These are phyloP conservation scores for Lepidium campestre DNA, from an alignment of 441 rosid genomes.

Conservation along the genomic window DNA sequence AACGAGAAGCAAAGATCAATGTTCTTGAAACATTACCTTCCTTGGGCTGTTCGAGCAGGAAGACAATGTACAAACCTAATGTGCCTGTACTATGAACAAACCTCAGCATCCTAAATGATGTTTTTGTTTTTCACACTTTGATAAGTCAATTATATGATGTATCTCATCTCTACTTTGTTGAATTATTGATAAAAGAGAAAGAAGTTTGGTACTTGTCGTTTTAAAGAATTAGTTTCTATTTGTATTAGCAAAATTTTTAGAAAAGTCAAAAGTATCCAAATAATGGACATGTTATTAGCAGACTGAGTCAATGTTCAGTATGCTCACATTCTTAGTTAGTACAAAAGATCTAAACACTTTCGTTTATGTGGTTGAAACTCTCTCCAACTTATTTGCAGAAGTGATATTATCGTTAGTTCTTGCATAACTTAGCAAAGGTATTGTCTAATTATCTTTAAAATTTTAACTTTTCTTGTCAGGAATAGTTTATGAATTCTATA, in stretches of 20 bases:
- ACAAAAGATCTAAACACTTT: background rate
- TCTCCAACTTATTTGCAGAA: background rate
- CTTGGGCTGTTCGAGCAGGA: constrained; percentile 82
- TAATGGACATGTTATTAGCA: background rate
- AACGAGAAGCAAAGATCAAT: constrained; percentile 67
- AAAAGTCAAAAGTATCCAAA: background rate
- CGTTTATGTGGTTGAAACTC: background rate
- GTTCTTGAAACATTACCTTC: constrained; percentile 74
- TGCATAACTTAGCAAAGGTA: background rate
- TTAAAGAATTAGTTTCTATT: background rate
- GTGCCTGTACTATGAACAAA: constrained; percentile 73
- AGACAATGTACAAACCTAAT: constrained; percentile 66
- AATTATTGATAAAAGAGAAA: background rate
- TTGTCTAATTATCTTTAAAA: background rate
- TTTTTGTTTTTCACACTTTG: too few relatives aligned
- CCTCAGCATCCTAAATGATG: too few relatives aligned
- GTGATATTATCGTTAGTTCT: background rate
- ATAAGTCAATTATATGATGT: too few relatives aligned
- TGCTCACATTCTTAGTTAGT: background rate
- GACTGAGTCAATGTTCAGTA: background rate
- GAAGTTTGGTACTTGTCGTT: background rate
- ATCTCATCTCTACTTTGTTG: background rate
- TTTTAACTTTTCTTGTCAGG: background rate
- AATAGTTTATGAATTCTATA: background rate
- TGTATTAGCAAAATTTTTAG: background rate